Evolutionary conservation across 2,329 filamentous ascomycete species (phyloP), one percentile per base, ranked within the genome.

Genomic region (Sporothrix globosa): DNA sequence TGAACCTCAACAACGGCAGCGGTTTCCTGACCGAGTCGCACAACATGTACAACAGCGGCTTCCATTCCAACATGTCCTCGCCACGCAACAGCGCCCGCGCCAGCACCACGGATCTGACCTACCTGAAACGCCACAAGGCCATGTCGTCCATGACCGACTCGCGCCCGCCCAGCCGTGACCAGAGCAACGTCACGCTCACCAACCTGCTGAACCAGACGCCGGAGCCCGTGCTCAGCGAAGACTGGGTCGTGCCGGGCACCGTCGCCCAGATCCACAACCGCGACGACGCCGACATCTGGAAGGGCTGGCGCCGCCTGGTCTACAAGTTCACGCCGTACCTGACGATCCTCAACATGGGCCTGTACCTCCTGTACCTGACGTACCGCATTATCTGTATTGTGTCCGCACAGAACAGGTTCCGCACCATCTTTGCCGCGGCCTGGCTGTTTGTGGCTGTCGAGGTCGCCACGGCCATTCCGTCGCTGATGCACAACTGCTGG

Each of bases 321-420:
- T 83, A 79, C 74, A 75, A 73, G 21, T 73, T 82, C 44, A 77
- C 78, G 9, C 82, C 82, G 0, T 63, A 81, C 44, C 69, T 83
- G 68, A 82, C 79, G 21, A 61, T 83, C n/a, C 50, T 78, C 72
- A 82, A 81, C 74, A 83, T 79, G 14, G 73, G 73, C n/a, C 61
- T 83, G n/a, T 83, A 82, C 75, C n/a, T 83, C 4, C 50, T 77
- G 70, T 88, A 88, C 73, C 83, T 88, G 9, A 80, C 74, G 27
- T 77, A 85, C 68, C 84, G 86, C 50, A 82, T 88, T 41, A 78
- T 79, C 67, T 87, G 85, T 74, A 83, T 87, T 68, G 76, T 86
- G n/a, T 77, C 78, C 58, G 85, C 86, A 0, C 85, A 88, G 73
- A 78, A 81, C 1, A 77, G 77, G 0, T 77, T 78, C 4, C 65